Evolutionary conservation across 1,284 basidiomycete species (phyloP).

Genomic region (Cryptococcus jaspeensis): DNA sequence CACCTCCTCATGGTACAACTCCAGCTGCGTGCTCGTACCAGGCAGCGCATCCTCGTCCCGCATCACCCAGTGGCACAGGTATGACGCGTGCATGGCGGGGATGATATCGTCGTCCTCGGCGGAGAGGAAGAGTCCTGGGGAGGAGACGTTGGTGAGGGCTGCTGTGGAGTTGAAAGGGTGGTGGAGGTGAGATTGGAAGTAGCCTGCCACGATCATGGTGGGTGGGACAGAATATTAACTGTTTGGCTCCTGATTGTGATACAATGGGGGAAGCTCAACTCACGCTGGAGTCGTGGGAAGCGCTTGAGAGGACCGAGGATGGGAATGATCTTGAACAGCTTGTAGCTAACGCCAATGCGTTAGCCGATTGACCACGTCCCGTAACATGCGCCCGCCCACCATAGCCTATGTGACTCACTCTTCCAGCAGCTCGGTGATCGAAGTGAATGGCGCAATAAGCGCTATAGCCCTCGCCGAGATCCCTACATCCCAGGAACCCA

Average conservation of each 20-base stretch:
- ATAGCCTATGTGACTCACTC: no score
- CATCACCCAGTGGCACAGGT: conserved; percentile 64
- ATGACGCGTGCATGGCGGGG: conserved; percentile 69
- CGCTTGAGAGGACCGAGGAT: conserved; percentile 34
- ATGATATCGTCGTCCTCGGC: conserved; percentile 72
- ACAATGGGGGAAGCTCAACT: conserved; percentile 6
- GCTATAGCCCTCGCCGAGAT: conserved; percentile 37
- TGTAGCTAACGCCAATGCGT: conserved; percentile 26
- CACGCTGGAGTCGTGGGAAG: conserved; percentile 29
- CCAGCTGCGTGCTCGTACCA: neutral
- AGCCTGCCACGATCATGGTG: conserved; percentile 23
- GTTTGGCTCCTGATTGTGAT: no score
- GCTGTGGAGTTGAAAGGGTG: conserved; percentile 36
- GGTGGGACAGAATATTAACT: no score
- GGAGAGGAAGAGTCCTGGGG: conserved; percentile 73
- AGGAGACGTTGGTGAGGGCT: conserved; percentile 55
- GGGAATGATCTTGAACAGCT: conserved; percentile 39
- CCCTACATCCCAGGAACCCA: conserved; percentile 14
- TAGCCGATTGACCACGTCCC: no score
- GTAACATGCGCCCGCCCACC: no score
- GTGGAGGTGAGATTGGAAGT: conserved; percentile 24
- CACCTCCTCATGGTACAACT: neutral
- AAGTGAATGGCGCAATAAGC: conserved; percentile 46
- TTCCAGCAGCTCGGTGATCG: conserved; percentile 30
- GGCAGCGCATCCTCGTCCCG: neutral